Conservation (phyloP, 768 basidiomycete species). For the Macrolepiota fuliginosa region DNA sequence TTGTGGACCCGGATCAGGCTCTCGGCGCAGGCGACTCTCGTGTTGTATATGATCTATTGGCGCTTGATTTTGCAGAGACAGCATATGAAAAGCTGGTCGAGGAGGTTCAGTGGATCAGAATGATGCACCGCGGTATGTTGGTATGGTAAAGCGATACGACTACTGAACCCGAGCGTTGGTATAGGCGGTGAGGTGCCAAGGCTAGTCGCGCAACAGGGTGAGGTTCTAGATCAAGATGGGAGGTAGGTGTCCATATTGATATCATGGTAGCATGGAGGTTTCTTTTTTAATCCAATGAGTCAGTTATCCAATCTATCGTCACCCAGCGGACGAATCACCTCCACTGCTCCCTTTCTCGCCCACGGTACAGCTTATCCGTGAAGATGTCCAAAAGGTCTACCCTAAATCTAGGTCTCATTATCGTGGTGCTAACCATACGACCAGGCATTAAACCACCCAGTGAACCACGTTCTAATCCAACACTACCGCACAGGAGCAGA, state of each 20-base stretch:
- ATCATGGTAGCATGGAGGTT: background rate
- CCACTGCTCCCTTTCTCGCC: slow-evolving; percentile 64
- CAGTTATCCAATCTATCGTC: slow-evolving; percentile 65
- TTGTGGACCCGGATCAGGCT: background rate
- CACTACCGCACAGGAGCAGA: slow-evolving; percentile 77
- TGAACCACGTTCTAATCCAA: slow-evolving; percentile 85
- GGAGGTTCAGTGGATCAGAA: slow-evolving; percentile 72
- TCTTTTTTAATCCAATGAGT: background rate
- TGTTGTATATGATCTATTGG: slow-evolving; percentile 57
- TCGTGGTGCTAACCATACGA: background rate
- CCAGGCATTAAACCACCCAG: slow-evolving; percentile 49
- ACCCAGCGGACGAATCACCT: slow-evolving; percentile 79
- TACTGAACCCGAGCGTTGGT: background rate
- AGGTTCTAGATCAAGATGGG: slow-evolving; percentile 31
- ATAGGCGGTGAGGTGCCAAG: slow-evolving; percentile 61
- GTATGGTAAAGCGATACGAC: background rate
- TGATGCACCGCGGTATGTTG: slow-evolving; percentile 69
- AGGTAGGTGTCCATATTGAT: slow-evolving; percentile 26
- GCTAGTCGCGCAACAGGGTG: slow-evolving; percentile 35
- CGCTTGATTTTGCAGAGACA: slow-evolving; percentile 47
- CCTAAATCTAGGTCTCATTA: background rate
- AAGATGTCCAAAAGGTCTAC: slow-evolving; percentile 53
- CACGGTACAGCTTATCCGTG: slow-evolving; percentile 63
- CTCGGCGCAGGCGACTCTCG: slow-evolving; percentile 70
- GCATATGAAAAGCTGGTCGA: slow-evolving; percentile 57